Percentiles rank a stretch among this genome's conserved stretches.
phyloP scores from a whole-genome alignment of 1,139 yeast genomes.

The Candida sp. region DNA sequence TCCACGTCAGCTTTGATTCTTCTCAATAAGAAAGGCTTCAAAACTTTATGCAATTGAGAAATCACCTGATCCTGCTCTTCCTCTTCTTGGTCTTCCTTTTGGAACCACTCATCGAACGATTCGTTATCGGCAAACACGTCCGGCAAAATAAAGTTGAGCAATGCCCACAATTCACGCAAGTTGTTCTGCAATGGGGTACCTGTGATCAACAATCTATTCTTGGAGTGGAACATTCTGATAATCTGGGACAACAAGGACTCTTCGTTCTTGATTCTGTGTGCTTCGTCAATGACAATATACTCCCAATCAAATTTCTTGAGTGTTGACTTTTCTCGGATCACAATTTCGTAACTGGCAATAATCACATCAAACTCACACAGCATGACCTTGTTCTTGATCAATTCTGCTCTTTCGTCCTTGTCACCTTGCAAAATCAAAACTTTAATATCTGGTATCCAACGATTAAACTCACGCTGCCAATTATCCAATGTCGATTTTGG shows the following conservation, averaged over 20 bases:
- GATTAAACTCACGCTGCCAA: constrained; percentile 78
- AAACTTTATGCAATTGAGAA: constrained; percentile 86
- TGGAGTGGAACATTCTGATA: constrained; percentile 72
- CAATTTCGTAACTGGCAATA: constrained; percentile 77
- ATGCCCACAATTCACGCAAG: constrained; percentile 81
- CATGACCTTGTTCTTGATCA: constrained; percentile 55
- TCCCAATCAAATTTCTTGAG: constrained; percentile 73
- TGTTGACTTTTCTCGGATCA: constrained; percentile 70
- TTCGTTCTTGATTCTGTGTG: constrained; percentile 82
- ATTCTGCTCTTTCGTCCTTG: constrained; percentile 61
- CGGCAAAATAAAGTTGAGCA: constrained; percentile 73
- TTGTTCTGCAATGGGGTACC: constrained; percentile 87
- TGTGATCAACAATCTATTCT: constrained; percentile 70
- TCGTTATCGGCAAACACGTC: constrained; percentile 80
- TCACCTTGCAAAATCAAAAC: constrained; percentile 76
- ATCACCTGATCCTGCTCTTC: constrained; percentile 58
- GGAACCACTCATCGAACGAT: constrained; percentile 78
- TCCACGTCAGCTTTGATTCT: constrained; percentile 83
- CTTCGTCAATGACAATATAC: constrained; percentile 79
- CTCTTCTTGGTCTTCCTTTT: constrained; percentile 25
- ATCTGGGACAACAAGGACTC: constrained; percentile 77
- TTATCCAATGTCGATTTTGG: constrained; percentile 84
- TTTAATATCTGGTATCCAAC: constrained; percentile 80
- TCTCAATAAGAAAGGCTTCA: constrained; percentile 75
- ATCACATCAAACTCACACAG: constrained; percentile 74